Base-by-base conservation (phyloP, 2,329 filamentous ascomycete genomes). In the Leptographium procerum region DNA sequence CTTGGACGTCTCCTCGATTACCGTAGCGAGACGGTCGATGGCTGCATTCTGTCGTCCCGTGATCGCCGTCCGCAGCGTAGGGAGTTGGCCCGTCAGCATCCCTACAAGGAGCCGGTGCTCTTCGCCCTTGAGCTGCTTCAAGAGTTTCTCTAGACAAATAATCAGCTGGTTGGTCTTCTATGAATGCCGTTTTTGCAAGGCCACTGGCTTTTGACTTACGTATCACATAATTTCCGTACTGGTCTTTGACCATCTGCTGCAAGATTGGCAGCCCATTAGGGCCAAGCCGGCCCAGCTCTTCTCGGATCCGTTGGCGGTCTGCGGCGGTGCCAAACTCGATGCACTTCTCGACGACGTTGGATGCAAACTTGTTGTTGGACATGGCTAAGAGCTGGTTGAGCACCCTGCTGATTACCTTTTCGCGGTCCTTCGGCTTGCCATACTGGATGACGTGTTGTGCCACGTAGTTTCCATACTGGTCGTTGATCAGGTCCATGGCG, bases 381-480 rank as follows among this genome's bases (percentile, higher is more conserved):
- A 90, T 85, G 1, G 75, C 74, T 45, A 96, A 72, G 2, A 96
- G 75, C 59, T 90, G 82, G 14, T 78, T 77, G 63, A 86, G 85
- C 63, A 97, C 86, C 52, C 90, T 76, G 29, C 79, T 73, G 58
- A 96, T 87, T 66, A 96, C 86, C 65, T 78, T 83, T 16, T 79
- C 77, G 24, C 85, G 83, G 66, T 96, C 90, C 58, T 86, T 83
- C 4, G 81, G 77, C 56, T 85, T 80, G 28, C 91, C 91, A 62
- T 89, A 83, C 61, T 86, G 77, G 61, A 99, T 91, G 56, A 97
- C 84, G 68, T 97, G 90, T 69, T 97, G 94, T 4, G 88, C 87
- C 22, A 99, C 94, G 68, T 99, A 99, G 72, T 99, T 99, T 60
- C 94, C 94, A 67, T 88, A 99, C 63, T 91, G 86, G 67, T 97